Percentiles rank a stretch among this genome's conserved stretches.
Evolutionary conservation across 1,284 basidiomycete genomes (phyloP).

Genomic region (Hemileia vastatrix): DNA sequence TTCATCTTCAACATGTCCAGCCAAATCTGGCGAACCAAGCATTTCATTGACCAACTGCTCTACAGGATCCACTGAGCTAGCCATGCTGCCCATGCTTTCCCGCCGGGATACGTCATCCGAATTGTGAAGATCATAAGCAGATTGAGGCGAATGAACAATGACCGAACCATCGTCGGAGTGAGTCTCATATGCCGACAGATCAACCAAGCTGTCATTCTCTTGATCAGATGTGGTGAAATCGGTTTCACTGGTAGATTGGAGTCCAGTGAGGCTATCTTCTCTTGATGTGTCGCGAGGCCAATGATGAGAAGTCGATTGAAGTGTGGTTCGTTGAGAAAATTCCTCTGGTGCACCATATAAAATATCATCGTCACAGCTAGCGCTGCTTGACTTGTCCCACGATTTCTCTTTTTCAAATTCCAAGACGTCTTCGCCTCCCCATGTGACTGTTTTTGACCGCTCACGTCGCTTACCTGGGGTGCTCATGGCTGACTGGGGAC

Average conservation of each 20-base stretch:
- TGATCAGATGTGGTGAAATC: background rate
- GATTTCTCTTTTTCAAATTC: constrained; percentile 21
- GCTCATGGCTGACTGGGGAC: constrained; percentile 8
- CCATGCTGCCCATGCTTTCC: background rate
- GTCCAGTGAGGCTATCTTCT: constrained; percentile 3
- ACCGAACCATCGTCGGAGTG: constrained; percentile 1
- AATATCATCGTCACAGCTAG: too few relatives aligned
- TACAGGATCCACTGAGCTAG: constrained; percentile 15
- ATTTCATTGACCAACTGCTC: constrained; percentile 20
- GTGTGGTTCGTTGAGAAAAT: too few relatives aligned
- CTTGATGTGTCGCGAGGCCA: constrained; percentile 1
- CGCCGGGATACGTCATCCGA: background rate
- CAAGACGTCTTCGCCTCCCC: constrained; percentile 20
- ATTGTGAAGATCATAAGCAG: too few relatives aligned
- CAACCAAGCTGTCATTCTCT: too few relatives aligned
- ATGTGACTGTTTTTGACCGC: constrained; percentile 18
- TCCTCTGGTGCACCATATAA: too few relatives aligned
- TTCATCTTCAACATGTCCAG: constrained; percentile 7
- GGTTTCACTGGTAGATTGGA: background rate
- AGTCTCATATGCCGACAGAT: background rate
- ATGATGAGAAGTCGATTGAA: too few relatives aligned
- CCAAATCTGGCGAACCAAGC: constrained; percentile 16
- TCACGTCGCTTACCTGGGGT: constrained; percentile 7
- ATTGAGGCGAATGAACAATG: constrained; percentile 8
- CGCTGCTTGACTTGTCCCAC: constrained; percentile 6